Conservation (phyloP, 257 asterid species). For the Salvia splendens region DNA sequence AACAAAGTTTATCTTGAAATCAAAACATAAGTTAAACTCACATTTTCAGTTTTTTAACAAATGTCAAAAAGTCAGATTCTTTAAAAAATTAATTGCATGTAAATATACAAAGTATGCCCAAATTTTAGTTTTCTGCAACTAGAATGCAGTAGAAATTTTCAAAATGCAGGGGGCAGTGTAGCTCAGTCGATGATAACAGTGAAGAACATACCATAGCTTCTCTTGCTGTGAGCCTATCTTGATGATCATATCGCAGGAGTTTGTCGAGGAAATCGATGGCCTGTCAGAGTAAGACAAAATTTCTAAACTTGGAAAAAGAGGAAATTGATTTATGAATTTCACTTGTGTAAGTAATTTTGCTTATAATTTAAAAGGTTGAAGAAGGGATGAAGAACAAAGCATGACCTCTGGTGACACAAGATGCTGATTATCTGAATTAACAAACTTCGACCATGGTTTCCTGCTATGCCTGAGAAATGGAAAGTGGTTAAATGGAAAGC, state of each 20-base stretch:
- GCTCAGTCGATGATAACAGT: background rate
- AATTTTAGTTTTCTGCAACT: too few relatives aligned
- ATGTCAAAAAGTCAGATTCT: too few relatives aligned
- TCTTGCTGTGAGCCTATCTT: slow-evolving; percentile 85
- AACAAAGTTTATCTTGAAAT: too few relatives aligned
- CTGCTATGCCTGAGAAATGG: slow-evolving; percentile 71
- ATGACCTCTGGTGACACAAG: slow-evolving; percentile 86
- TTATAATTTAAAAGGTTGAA: background rate
- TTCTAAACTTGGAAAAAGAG: slow-evolving; percentile 7
- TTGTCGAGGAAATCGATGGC: slow-evolving; percentile 80
- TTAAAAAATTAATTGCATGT: too few relatives aligned
- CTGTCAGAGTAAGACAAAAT: slow-evolving; percentile 31
- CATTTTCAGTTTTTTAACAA: too few relatives aligned
- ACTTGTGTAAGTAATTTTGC: background rate
- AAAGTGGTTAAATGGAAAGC: slow-evolving; percentile 14
- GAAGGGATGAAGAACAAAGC: background rate
- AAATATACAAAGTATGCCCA: too few relatives aligned
- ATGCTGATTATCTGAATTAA: slow-evolving; percentile 82
- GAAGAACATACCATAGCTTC: slow-evolving; percentile 75
- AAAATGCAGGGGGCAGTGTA: too few relatives aligned
- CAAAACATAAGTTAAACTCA: too few relatives aligned
- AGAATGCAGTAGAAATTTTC: too few relatives aligned
- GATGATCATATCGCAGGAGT: slow-evolving; percentile 91
- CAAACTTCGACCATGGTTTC: slow-evolving; percentile 89
- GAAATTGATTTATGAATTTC: background rate